Percentiles rank a stretch among this genome's conserved stretches.
These are phyloP conservation scores for Breviolum minutum DNA, from an alignment of 73 alveolate species.

Conservation along the genomic window DNA sequence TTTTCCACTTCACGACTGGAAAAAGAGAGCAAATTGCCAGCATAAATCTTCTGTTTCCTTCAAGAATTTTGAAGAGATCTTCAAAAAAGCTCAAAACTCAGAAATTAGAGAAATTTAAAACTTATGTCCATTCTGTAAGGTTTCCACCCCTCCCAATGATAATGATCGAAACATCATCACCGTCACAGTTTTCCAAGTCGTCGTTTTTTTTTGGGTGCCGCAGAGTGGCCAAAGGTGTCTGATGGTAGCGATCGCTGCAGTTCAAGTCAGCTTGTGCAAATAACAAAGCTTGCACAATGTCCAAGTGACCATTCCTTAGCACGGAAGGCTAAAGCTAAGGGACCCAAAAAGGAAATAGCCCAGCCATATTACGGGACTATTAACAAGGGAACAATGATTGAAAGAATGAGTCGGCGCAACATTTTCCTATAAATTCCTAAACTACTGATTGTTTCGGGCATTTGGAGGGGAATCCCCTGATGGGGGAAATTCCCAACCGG, in stretches of 20 bases:
- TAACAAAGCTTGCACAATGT: conserved; percentile 18
- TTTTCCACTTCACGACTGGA: too few relatives aligned
- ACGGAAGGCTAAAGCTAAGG: not conserved
- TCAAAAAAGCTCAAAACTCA: not conserved
- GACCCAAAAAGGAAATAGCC: not conserved
- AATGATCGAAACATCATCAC: not conserved
- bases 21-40: too few relatives aligned
- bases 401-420: too few relatives aligned
- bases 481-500: too few relatives aligned
- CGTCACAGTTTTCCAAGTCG: not conserved
- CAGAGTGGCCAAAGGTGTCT: conserved; percentile 24
- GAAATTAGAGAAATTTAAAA: too few relatives aligned
- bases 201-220: not conserved
- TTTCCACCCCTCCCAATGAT: not conserved
- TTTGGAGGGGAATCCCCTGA: too few relatives aligned
- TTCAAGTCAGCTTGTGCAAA: conserved; percentile 1
- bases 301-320: conserved; percentile 24
- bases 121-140: not conserved
- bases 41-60: too few relatives aligned
- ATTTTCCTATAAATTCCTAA: too few relatives aligned
- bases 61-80: too few relatives aligned
- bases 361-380: too few relatives aligned
- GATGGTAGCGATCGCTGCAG: conserved; percentile 28
- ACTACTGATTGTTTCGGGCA: too few relatives aligned
- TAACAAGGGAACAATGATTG: too few relatives aligned